phyloP scores from a whole-genome alignment of 495 filamentous ascomycete genomes.

The Penicillium malachiteum region DNA sequence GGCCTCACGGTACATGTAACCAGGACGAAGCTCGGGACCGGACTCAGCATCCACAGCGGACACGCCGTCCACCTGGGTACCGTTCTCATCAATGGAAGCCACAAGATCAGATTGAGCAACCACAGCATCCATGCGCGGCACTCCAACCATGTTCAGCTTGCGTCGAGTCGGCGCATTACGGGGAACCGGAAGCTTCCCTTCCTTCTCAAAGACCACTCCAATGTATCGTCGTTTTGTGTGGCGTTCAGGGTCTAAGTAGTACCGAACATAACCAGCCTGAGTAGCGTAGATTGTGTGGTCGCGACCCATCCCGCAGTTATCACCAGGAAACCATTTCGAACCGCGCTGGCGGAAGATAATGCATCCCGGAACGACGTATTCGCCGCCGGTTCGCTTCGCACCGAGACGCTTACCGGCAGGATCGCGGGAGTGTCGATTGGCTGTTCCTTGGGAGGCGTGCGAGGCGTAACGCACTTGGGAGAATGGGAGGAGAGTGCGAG shows the following conservation, averaged over 20 bases:
- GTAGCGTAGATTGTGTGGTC: conserved; percentile 95
- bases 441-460: conserved; percentile 83
- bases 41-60: conserved; percentile 34
- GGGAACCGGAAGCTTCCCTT: conserved; percentile 68
- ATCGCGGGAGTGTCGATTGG: conserved; percentile 76
- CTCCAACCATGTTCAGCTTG: conserved; percentile 65
- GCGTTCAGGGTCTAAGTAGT: conserved; percentile 80
- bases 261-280: conserved; percentile 85
- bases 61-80: conserved; percentile 33
- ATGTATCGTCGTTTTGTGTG: conserved; percentile 89
- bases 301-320: conserved; percentile 90
- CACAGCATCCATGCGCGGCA: conserved; percentile 39
- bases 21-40: conserved; percentile 56
- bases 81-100: conserved; percentile 27
- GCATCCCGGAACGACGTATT: conserved; percentile 90
- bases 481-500: conserved; percentile 33
- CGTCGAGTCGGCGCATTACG: conserved; percentile 61
- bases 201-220: conserved; percentile 79
- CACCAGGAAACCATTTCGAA: conserved; percentile 89
- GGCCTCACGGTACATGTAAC: conserved; percentile 78
- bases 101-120: conserved; percentile 37
- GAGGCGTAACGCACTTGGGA: conserved; percentile 68
- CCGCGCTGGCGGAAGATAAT: conserved; percentile 98
- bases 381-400: conserved; percentile 86
- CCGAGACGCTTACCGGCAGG: conserved; percentile 91